Percentiles rank a stretch among this genome's conserved stretches.
These are phyloP conservation scores for Talaromyces trachyspermus DNA, from an alignment of 495 filamentous ascomycete species.

Conservation along the genomic window DNA sequence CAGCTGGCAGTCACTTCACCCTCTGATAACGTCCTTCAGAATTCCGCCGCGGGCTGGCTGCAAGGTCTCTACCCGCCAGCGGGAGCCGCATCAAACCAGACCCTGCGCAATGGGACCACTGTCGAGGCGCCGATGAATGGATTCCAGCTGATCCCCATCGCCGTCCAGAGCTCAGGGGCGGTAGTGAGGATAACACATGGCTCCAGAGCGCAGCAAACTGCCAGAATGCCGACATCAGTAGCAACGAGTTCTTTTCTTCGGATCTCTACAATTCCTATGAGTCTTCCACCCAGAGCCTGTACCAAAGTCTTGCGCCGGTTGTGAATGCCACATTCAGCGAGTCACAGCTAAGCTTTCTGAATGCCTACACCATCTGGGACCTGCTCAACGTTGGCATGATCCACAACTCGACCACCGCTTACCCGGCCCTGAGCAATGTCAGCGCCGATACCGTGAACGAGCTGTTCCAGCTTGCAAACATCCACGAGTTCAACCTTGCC, in stretches of 20 bases:
- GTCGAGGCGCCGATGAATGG: conserved; percentile 49
- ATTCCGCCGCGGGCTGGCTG: conserved; percentile 48
- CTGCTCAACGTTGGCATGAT: conserved; percentile 48
- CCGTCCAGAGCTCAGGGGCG: conserved; percentile 30
- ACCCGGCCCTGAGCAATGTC: conserved; percentile 24
- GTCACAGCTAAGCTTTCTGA: conserved; percentile 53
- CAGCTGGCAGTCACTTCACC: conserved; percentile 54
- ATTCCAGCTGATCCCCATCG: conserved; percentile 54
- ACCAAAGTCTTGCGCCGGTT: conserved; percentile 52
- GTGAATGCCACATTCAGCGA: conserved; percentile 51
- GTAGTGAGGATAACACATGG: conserved; percentile 51
- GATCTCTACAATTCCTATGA: conserved; percentile 47
- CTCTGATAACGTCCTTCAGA: conserved; percentile 55
- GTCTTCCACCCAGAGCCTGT: conserved; percentile 53
- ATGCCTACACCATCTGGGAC: conserved; percentile 61
- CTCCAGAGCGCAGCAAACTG: conserved; percentile 52
- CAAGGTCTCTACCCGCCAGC: conserved; percentile 59
- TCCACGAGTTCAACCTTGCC: conserved; percentile 45
- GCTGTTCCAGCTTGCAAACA: conserved; percentile 39
- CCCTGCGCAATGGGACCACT: conserved; percentile 44
- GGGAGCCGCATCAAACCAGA: conserved; percentile 28
- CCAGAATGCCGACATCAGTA: conserved; percentile 55
- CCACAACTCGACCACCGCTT: conserved; percentile 38
- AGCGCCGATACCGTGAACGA: conserved; percentile 29
- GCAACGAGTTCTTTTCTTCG: conserved; percentile 64